These are phyloP conservation scores for Mycosphaerella arachidis DNA, from an alignment of 2,329 filamentous ascomycete genomes.

Conservation along the genomic window DNA sequence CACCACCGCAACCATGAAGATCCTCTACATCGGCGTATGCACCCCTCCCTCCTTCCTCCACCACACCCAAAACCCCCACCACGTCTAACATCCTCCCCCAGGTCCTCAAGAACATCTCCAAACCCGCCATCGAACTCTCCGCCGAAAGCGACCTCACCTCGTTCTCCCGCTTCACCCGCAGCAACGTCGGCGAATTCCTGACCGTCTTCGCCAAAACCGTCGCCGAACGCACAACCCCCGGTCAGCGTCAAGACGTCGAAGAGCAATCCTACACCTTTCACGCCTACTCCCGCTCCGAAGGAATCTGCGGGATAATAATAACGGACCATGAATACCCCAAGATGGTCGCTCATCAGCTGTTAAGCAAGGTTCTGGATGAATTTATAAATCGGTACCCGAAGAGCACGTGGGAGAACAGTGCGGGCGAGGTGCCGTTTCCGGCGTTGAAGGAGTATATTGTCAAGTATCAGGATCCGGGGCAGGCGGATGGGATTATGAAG, in stretches of 20 bases:
- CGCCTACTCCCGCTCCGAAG: conserved; percentile 43
- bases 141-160: conserved; percentile 71
- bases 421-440: conserved; percentile 52
- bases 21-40: conserved; percentile 80
- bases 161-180: conserved; percentile 74
- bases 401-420: conserved; percentile 58
- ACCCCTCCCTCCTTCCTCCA: conserved; percentile 14
- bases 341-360: conserved; percentile 77
- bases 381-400: conserved; percentile 74
- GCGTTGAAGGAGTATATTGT: conserved; percentile 73
- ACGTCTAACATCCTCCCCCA: conserved; percentile 38
- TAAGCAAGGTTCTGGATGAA: conserved; percentile 83
- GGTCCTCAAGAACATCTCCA: conserved; percentile 75
- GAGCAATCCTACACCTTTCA: conserved; percentile 68
- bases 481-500: conserved; percentile 75
- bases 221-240: conserved; percentile 76
- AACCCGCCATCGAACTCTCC: conserved; percentile 72
- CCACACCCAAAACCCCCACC: conserved; percentile 11
- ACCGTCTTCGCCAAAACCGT: conserved; percentile 81
- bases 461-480: conserved; percentile 79
- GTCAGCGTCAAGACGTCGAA: conserved; percentile 74
- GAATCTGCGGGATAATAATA: conserved; percentile 46
- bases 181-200: conserved; percentile 65
- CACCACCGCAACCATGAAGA: conserved; percentile 62
- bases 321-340: conserved; percentile 52